Evolutionary conservation across 2,329 filamentous ascomycete genomes (phyloP).

Genomic region (Talaromyces albobiverticillius): DNA sequence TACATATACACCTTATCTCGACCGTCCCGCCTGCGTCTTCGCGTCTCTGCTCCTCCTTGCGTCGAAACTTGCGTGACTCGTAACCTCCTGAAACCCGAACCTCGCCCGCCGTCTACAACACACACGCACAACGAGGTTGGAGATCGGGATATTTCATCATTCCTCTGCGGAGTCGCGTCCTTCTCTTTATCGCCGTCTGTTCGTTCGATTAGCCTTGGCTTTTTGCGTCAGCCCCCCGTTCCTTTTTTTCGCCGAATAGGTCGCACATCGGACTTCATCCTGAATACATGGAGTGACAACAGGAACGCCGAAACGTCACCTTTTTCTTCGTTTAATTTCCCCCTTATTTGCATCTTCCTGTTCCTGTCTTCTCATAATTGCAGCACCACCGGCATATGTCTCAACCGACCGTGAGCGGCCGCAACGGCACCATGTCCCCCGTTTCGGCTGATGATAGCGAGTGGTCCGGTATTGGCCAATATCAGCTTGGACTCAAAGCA

Average conservation of each 20-base stretch:
- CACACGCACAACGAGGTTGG: not conserved
- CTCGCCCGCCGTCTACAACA: too few relatives aligned
- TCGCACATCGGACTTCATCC: not conserved
- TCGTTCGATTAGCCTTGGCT: not conserved
- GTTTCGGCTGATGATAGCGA: slow-evolving; percentile 79
- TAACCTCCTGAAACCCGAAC: slow-evolving; percentile 1
- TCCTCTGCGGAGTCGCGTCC: not conserved
- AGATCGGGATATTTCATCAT: not conserved
- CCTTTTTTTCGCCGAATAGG: not conserved
- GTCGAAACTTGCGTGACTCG: not conserved
- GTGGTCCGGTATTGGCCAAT: slow-evolving; percentile 70
- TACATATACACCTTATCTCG: too few relatives aligned
- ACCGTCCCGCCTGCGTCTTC: not conserved
- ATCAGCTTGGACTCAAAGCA: slow-evolving; percentile 50
- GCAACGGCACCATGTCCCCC: slow-evolving; percentile 75
- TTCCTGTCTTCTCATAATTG: not conserved
- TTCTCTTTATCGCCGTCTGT: not conserved
- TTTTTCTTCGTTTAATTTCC: not conserved
- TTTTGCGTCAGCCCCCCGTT: not conserved
- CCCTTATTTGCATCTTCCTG: not conserved
- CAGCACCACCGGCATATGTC: not conserved
- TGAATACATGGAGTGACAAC: slow-evolving; percentile 10
- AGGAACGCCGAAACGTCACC: not conserved
- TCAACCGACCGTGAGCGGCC: slow-evolving; percentile 58
- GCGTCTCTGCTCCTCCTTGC: not conserved